Evolutionary conservation across 1,139 yeast species (phyloP).

Genomic region (Magnusiomyces suaveolens): DNA sequence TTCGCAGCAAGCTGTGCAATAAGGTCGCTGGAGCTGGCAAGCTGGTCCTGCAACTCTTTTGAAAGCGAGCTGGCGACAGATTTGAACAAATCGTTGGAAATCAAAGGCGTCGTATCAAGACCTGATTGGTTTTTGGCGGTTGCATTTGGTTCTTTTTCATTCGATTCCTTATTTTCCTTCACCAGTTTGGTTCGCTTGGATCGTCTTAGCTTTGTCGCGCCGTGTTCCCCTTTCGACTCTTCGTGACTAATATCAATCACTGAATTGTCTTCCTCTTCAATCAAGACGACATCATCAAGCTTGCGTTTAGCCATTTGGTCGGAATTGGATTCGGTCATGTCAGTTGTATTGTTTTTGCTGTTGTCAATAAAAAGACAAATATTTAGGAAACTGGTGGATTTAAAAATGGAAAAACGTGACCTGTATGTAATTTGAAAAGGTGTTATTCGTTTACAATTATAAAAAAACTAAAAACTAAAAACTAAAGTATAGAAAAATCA

Average conservation of each 20-base stretch:
- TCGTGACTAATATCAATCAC: no score
- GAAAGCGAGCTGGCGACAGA: slow-evolving; percentile 4
- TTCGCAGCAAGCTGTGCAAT: slow-evolving; percentile 10
- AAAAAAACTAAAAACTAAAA: no score
- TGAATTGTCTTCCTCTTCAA: neutral
- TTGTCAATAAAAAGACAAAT: no score
- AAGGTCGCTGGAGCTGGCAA: slow-evolving; percentile 6
- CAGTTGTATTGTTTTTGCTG: no score
- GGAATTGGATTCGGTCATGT: neutral
- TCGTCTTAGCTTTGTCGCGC: neutral
- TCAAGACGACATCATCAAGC: neutral
- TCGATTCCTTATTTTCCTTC: no score
- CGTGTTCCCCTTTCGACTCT: no score
- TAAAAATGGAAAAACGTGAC: no score
- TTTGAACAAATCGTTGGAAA: neutral
- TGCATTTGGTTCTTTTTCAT: no score
- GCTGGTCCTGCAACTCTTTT: slow-evolving; percentile 3
- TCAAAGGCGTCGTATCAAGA: neutral
- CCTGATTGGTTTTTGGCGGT: neutral
- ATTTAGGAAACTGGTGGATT: no score
- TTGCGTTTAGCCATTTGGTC: neutral
- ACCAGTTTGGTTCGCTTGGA: neutral
- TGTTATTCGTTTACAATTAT: no score
- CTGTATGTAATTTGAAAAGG: no score
- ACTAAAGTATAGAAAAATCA: no score